phyloP scores from a whole-genome alignment of 305 asterid species.

The Fraxinus sp. region DNA sequence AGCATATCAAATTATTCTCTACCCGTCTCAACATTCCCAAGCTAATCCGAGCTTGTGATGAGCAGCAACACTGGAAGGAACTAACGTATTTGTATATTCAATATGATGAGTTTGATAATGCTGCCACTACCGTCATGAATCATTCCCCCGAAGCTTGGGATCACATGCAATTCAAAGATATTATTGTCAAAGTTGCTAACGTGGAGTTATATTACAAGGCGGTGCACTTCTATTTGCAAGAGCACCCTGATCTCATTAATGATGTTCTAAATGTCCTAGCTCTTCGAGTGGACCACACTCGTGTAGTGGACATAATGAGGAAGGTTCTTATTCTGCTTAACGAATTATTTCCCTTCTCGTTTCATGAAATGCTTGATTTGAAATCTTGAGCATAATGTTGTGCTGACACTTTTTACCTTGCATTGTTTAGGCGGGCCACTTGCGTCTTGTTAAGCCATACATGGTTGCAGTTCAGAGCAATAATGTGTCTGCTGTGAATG shows the following conservation, averaged over 20 bases:
- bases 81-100: slow-evolving; percentile 89
- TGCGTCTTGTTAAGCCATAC: slow-evolving; percentile 93
- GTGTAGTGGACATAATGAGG: slow-evolving; percentile 98
- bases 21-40: slow-evolving; percentile 97
- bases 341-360: neutral
- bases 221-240: slow-evolving; percentile 97
- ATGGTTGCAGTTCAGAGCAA: slow-evolving; percentile 99
- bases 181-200: slow-evolving; percentile 92
- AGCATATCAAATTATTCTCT: slow-evolving; percentile 90
- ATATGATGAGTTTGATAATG: slow-evolving; percentile 98
- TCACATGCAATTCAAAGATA: slow-evolving; percentile 98
- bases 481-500: slow-evolving; percentile 97
- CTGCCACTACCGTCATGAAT: slow-evolving; percentile 99
- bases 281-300: slow-evolving; percentile 92
- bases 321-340: slow-evolving; percentile 55
- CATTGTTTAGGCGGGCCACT: slow-evolving; percentile 77
- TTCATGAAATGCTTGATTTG: slow-evolving; percentile 19
- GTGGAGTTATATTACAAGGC: slow-evolving; percentile 99
- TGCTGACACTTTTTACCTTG: slow-evolving; percentile 26
- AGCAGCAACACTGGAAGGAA: slow-evolving; percentile 99
- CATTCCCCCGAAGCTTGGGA: slow-evolving; percentile 99
- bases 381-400: slow-evolving; percentile 7
- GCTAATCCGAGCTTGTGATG: slow-evolving; percentile 98
- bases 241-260: slow-evolving; percentile 96
- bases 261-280: slow-evolving; percentile 98